These are phyloP conservation scores for Pulveroboletus sp. DNA, from an alignment of 768 basidiomycete genomes.

Conservation along the genomic window DNA sequence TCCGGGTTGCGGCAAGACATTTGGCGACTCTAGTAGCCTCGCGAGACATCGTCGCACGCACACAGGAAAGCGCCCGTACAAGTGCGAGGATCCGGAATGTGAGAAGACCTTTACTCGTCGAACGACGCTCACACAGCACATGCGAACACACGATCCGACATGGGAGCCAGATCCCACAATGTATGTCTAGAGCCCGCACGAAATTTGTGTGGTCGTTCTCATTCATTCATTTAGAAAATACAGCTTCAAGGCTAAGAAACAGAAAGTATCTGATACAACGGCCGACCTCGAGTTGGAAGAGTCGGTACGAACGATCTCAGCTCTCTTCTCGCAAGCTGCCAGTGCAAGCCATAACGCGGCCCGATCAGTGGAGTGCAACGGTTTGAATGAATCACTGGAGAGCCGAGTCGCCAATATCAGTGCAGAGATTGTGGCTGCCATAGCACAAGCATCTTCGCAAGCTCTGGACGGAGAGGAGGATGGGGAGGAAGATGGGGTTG, in stretches of 20 bases:
- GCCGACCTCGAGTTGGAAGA: conserved; percentile 61
- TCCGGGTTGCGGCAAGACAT: conserved; percentile 81
- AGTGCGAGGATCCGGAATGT: conserved; percentile 77
- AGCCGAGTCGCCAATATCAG: conserved; percentile 72
- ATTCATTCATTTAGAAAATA: conserved; percentile 52
- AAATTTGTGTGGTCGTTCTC: not conserved
- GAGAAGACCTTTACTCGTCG: conserved; percentile 86
- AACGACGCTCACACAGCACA: conserved; percentile 81
- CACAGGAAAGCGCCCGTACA: conserved; percentile 82
- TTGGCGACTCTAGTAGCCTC: conserved; percentile 87
- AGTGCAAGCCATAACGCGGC: conserved; percentile 31
- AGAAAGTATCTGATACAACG: conserved; percentile 47
- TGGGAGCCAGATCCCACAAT: conserved; percentile 84
- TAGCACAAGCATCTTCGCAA: conserved; percentile 68
- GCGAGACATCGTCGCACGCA: conserved; percentile 89
- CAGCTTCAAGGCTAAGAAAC: conserved; percentile 73
- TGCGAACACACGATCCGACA: conserved; percentile 80
- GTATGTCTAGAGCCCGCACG: conserved; percentile 46
- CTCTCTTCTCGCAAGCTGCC: conserved; percentile 53
- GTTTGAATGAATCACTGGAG: conserved; percentile 46
- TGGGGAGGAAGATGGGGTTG: conserved; percentile 35
- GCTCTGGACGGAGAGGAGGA: conserved; percentile 57
- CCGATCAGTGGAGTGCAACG: conserved; percentile 29
- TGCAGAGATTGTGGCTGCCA: conserved; percentile 74
- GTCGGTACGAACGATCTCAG: conserved; percentile 71